Evolutionary conservation across 352 stramenopile genomes (phyloP).

Genomic region (Phytophthora parvispora): DNA sequence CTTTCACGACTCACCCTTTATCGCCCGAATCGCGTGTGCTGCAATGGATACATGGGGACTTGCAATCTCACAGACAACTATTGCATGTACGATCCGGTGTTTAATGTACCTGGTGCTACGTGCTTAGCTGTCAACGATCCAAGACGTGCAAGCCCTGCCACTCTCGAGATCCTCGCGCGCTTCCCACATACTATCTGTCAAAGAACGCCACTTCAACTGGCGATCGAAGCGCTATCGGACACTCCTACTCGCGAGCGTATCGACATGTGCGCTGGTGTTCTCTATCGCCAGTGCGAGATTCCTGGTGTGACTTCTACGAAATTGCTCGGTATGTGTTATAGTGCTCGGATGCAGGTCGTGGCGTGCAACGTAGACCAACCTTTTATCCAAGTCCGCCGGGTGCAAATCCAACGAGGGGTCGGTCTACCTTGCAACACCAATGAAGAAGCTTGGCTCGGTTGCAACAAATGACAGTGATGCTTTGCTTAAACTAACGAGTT

Average conservation of each 20-base stretch:
- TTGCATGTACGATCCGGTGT: slow-evolving; percentile 13
- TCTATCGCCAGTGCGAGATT: slow-evolving; percentile 18
- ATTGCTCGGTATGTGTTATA: slow-evolving; percentile 27
- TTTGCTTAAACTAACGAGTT: neutral
- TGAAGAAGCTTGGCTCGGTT: slow-evolving; percentile 31
- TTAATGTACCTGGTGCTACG: slow-evolving; percentile 1
- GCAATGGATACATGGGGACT: slow-evolving; percentile 22
- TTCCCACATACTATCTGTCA: slow-evolving; percentile 6
- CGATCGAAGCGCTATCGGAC: slow-evolving; percentile 10
- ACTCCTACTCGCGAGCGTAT: neutral
- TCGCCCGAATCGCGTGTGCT: slow-evolving; percentile 16
- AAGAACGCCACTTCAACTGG: neutral
- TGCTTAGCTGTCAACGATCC: slow-evolving; percentile 14
- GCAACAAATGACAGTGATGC: slow-evolving; percentile 1
- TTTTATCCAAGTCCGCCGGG: slow-evolving; percentile 13
- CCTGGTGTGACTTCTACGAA: slow-evolving; percentile 7
- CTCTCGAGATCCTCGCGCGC: neutral
- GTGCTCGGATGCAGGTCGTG: slow-evolving; percentile 26
- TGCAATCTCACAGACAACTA: slow-evolving; percentile 18
- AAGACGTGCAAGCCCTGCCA: slow-evolving; percentile 6
- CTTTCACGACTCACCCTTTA: slow-evolving; percentile 14
- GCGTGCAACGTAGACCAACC: slow-evolving; percentile 19
- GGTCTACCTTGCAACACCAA: slow-evolving; percentile 9
- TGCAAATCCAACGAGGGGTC: slow-evolving; percentile 17
- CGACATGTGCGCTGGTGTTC: slow-evolving; percentile 2